These are phyloP conservation scores for Suhomyces vadensis DNA, from an alignment of 805 yeast genomes.

Conservation along the genomic window DNA sequence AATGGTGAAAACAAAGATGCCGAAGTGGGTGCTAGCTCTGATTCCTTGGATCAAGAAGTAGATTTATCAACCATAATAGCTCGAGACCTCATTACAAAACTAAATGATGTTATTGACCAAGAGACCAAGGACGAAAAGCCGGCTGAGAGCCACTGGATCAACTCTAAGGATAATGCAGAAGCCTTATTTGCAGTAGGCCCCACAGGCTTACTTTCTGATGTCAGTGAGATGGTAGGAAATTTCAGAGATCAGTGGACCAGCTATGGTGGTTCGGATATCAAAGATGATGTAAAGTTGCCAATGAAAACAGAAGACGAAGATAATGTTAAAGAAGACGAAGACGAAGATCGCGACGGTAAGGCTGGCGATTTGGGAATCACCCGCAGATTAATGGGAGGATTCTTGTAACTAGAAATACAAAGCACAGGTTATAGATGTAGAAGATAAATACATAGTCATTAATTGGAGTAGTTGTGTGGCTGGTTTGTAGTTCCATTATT, in stretches of 20 bases:
- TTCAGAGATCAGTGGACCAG: slow-evolving; percentile 40
- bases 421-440: too few species aligned
- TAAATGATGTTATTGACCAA: slow-evolving; percentile 37
- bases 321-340: not conserved
- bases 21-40: slow-evolving; percentile 9
- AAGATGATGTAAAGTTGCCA: not conserved
- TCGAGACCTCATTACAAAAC: slow-evolving; percentile 36
- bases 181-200: slow-evolving; percentile 60
- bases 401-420: slow-evolving; percentile 14
- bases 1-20: slow-evolving; percentile 5
- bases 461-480: too few species aligned
- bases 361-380: slow-evolving; percentile 13
- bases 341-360: slow-evolving; percentile 9
- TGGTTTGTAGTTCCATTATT: too few species aligned
- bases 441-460: too few species aligned
- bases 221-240: slow-evolving; percentile 57
- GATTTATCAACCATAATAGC: slow-evolving; percentile 31
- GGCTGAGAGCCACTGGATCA: slow-evolving; percentile 52
- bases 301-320: not conserved
- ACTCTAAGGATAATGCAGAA: slow-evolving; percentile 40
- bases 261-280: slow-evolving; percentile 7
- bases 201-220: slow-evolving; percentile 66
- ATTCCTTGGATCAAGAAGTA: slow-evolving; percentile 29
- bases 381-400: slow-evolving; percentile 23
- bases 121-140: slow-evolving; percentile 18